Conservation (phyloP, 179 eudicot species). For the Beta lomatogona region DNA sequence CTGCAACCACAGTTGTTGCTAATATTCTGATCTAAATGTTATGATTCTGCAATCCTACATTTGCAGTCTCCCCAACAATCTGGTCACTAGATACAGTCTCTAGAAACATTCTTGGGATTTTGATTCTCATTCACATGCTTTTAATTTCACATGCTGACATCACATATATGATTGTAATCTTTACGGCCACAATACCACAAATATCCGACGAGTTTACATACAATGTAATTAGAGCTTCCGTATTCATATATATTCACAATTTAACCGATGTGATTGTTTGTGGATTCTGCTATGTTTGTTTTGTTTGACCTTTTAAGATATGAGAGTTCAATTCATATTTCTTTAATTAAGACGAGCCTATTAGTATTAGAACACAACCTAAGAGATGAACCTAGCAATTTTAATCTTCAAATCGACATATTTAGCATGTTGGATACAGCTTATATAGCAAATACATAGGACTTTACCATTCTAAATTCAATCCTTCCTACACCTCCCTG, state of each 20-base stretch:
- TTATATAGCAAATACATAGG: no score
- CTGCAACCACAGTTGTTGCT: not conserved
- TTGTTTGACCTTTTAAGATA: not conserved
- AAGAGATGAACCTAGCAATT: not conserved
- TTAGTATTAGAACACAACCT: not conserved
- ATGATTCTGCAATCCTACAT: no score
- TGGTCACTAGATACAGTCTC: not conserved
- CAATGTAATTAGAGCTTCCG: no score
- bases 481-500: no score
- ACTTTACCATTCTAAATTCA: no score
- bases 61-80: not conserved
- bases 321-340: not conserved
- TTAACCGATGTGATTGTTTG: no score
- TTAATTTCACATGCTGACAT: not conserved
- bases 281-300: not conserved
- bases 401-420: no score
- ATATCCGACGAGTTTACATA: not conserved
- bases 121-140: not conserved
- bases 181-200: not conserved
- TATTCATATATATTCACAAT: no score
- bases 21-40: not conserved
- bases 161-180: not conserved
- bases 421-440: no score
- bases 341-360: not conserved
- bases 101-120: not conserved